Evolutionary conservation across 371 early-diverging fungal genomes (phyloP).

Genomic region (Coemansia linderi): DNA sequence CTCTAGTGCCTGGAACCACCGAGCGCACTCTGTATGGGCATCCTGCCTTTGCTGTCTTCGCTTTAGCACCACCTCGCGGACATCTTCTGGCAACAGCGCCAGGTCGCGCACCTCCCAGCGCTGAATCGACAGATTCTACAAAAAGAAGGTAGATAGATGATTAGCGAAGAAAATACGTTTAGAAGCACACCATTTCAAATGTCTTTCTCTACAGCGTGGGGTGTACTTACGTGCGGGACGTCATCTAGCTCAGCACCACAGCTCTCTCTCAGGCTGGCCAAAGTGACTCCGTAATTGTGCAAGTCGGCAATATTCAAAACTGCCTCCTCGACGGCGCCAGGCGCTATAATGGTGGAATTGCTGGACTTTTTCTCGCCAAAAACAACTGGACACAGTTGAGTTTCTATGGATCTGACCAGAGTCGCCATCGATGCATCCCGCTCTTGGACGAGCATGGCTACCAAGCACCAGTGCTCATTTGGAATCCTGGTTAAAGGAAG

Average conservation of each 20-base stretch:
- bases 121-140: conserved; percentile 30
- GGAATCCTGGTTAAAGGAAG: conserved; percentile 32
- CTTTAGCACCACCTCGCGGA: conserved; percentile 25
- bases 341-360: conserved; percentile 36
- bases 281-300: conserved; percentile 41
- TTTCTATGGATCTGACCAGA: conserved; percentile 30
- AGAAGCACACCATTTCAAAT: neutral
- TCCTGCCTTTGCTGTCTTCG: conserved; percentile 26
- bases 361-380: conserved; percentile 35
- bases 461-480: conserved; percentile 25
- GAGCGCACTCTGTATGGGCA: conserved; percentile 24
- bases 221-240: conserved; percentile 20
- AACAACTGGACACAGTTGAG: conserved; percentile 44
- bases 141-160: neutral
- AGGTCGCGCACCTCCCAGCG: conserved; percentile 48
- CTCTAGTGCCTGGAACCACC: conserved; percentile 31
- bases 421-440: conserved; percentile 24
- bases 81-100: conserved; percentile 31
- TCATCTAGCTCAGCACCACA: conserved; percentile 19
- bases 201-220: neutral
- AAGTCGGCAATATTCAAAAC: conserved; percentile 31
- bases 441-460: conserved; percentile 49
- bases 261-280: conserved; percentile 17
- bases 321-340: conserved; percentile 30
- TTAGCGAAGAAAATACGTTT: neutral